Conservation (phyloP, 768 basidiomycete species). For the Candolleomyces eurysporus region DNA sequence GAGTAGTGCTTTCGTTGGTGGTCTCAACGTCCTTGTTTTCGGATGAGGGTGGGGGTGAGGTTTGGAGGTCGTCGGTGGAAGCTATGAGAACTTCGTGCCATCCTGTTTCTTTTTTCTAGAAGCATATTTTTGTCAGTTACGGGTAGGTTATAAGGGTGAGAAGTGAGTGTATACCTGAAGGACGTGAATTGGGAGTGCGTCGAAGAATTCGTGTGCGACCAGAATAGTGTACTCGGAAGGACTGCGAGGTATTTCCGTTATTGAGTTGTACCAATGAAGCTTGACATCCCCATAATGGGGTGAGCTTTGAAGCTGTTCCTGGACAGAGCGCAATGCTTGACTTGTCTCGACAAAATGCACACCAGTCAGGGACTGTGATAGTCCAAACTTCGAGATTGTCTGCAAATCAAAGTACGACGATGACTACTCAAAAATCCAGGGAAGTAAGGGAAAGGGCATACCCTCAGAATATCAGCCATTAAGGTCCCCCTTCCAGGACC, state of each 20-base stretch:
- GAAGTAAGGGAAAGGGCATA: conserved; percentile 31
- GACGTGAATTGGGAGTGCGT: conserved; percentile 90
- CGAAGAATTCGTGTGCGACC: conserved; percentile 97
- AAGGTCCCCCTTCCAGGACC: conserved; percentile 94
- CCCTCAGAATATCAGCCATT: conserved; percentile 85
- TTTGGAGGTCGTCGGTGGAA: conserved; percentile 24
- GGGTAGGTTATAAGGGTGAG: too few relatives aligned
- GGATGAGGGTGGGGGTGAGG: conserved; percentile 18
- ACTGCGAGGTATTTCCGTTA: conserved; percentile 61
- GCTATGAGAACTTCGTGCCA: conserved; percentile 87
- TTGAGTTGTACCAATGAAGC: conserved; percentile 69
- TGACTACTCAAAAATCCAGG: neutral
- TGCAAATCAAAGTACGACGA: conserved; percentile 17
- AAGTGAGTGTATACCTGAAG: conserved; percentile 56
- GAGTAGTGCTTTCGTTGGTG: conserved; percentile 5
- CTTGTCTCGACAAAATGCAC: conserved; percentile 87
- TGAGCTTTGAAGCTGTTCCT: conserved; percentile 46
- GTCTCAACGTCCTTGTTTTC: conserved; percentile 5
- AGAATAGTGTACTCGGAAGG: conserved; percentile 71
- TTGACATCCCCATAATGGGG: conserved; percentile 27
- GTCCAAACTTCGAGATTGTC: conserved; percentile 52
- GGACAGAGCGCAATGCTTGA: conserved; percentile 58
- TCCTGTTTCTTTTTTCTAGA: conserved; percentile 71
- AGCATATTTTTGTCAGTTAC: conserved; percentile 10
- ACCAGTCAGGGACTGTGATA: conserved; percentile 34